These are phyloP conservation scores for Phytophthora crassamura DNA, from an alignment of 352 stramenopile species.

Conservation along the genomic window DNA sequence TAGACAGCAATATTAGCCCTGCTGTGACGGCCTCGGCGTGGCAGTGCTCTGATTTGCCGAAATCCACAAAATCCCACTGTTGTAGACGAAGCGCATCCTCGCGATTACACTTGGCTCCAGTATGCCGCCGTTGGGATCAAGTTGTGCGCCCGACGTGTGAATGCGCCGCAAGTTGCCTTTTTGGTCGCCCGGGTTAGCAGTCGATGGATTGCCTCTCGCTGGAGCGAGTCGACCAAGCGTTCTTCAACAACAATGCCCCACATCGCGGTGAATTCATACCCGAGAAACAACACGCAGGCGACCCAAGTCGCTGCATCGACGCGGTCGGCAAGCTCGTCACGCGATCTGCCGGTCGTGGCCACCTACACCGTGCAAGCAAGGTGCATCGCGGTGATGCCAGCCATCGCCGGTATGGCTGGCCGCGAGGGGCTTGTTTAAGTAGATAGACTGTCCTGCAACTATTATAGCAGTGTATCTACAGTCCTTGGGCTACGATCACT, in stretches of 20 bases:
- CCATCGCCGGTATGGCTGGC: neutral
- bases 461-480: too few relatives aligned
- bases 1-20: neutral
- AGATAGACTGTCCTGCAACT: too few relatives aligned
- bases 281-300: constrained; percentile 11
- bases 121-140: constrained; percentile 13
- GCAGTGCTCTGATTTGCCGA: neutral
- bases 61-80: constrained; percentile 8
- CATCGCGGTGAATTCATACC: constrained; percentile 21
- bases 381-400: neutral
- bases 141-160: neutral
- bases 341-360: neutral
- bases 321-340: constrained; percentile 9
- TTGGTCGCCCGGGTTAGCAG: constrained; percentile 16
- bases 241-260: too few relatives aligned
- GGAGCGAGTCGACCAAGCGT: neutral
- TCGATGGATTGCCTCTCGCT: constrained; percentile 10
- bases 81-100: constrained; percentile 23
- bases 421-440: too few relatives aligned
- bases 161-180: constrained; percentile 9
- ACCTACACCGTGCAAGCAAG: constrained; percentile 13
- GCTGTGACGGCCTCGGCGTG: neutral
- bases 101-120: constrained; percentile 8
- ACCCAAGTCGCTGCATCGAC: neutral
- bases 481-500: too few relatives aligned